Base-by-base conservation (phyloP, 2,329 filamentous ascomycete species). In the Sarocladiaceae sp. region DNA sequence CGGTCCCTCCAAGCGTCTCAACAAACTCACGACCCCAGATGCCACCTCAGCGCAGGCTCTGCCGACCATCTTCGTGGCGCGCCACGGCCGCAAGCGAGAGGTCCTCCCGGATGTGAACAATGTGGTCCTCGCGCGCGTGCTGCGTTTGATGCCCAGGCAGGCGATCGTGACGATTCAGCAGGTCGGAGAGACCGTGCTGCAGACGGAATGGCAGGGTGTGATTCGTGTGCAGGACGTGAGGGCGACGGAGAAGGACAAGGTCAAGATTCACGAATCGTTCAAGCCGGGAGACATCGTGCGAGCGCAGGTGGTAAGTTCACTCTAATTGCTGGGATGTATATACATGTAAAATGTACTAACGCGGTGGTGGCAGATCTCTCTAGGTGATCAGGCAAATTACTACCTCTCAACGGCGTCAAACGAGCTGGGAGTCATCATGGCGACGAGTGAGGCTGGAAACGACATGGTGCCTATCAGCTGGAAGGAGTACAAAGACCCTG, bases 331-430 rank as follows among this genome's bases (percentile, higher is more conserved):
- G n/a, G n/a, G n/a, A n/a, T n/a, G n/a, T 71, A 34, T 6, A 23
- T 23, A 24, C 34, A 15, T 29, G 26, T 7, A 29, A 7, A 10
- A 2, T 29, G 11, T 46, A 18, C 35, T 37, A 26, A 43, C 27
- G 18, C n/a, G 21, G 24, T 23, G 27, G 10, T 42, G 44, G 9
- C 41, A 85, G 82, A 93, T 95, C 47, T 93, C 86, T 6, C 67
- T 97, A 12, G 93, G 93, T 29, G 93, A 98, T 60, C 90, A 97
- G 67, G 82, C 85, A 42, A 95, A 88, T 57, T 98, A 97, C 63
- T 98, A 96, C 63, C 75, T 95, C n/a, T 86, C 83, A 20, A 98
- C 93, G 1, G 88, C 89, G 21, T 80, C 80, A 53, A 97, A 98
- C 64, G 86, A 95, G 60, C 73, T 95, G 32, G 93, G 93, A 2